These are phyloP conservation scores for Colletotrichum sp. DNA, from an alignment of 2,329 filamentous ascomycete genomes.

Conservation along the genomic window DNA sequence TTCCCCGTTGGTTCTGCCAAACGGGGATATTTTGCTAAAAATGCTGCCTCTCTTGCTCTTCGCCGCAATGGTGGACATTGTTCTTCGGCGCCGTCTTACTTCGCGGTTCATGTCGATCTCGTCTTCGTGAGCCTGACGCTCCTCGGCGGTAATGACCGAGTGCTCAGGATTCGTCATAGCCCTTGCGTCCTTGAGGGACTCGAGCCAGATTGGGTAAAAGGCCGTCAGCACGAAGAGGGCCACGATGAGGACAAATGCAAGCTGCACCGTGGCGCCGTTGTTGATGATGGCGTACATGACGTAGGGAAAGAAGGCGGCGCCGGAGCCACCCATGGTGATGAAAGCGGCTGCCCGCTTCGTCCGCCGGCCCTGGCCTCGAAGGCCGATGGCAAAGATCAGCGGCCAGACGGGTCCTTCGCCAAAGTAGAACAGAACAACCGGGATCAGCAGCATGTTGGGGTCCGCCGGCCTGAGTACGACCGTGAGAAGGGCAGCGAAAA, in stretches of 20 bases:
- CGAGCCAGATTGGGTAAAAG: slow-evolving; percentile 55
- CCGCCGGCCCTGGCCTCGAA: slow-evolving; percentile 79
- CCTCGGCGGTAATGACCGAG: slow-evolving; percentile 10
- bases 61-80: slow-evolving; percentile 1
- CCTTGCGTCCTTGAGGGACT: slow-evolving; percentile 50
- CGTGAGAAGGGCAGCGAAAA: slow-evolving; percentile 58
- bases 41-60: slow-evolving; percentile 12
- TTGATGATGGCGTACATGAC: slow-evolving; percentile 73
- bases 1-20: slow-evolving; percentile 13
- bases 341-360: slow-evolving; percentile 81
- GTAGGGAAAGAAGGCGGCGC: slow-evolving; percentile 77
- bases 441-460: slow-evolving; percentile 58
- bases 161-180: slow-evolving; percentile 44
- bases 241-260: slow-evolving; percentile 69
- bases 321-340: slow-evolving; percentile 77
- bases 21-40: slow-evolving; percentile 12
- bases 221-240: slow-evolving; percentile 51
- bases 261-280: slow-evolving; percentile 63
- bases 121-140: slow-evolving; percentile 8
- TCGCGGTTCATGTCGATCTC: slow-evolving; percentile 14
- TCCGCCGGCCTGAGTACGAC: slow-evolving; percentile 49
- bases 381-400: slow-evolving; percentile 78
- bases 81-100: slow-evolving; percentile 1
- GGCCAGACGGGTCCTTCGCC: slow-evolving; percentile 86
- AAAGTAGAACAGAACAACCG: slow-evolving; percentile 75